Evolutionary conservation across 768 basidiomycete genomes (phyloP), one percentile per base, ranked within the genome.

Genomic region (Dentipellis fragilis): DNA sequence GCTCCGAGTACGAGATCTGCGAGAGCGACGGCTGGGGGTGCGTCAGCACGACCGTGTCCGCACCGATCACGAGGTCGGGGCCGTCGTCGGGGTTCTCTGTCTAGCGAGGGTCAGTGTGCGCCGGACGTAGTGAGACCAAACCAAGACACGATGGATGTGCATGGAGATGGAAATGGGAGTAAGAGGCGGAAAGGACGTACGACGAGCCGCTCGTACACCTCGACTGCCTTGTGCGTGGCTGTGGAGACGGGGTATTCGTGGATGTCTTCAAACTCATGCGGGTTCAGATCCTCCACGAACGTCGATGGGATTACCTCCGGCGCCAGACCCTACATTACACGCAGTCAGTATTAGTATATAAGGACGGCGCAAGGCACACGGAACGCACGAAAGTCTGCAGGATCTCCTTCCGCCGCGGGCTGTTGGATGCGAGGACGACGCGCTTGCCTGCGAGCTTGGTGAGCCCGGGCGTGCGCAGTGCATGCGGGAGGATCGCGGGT

Each of bases 31-130:
- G 82, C 51, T 80, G 75, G 0, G 80, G 76, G 62, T 87, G 88
- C 4, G 85, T 87, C 42, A 99, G 73, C n/a, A 98, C 93, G 12
- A 99, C 84, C 0, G 96, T 98, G 67, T 99, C 96, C 59, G 95
- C 96, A 36, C 79, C 81, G 56, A 91, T 89, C 35, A 93, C 89
- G 12, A 93, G 75, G 68, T 90, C 88, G 0, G 89, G 85, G 0
- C 83, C 72, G 62, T 89, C 80, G 5, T 87, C 84, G 1, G 83
- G 80, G 53, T 84, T 69, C 37, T 79, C 71, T 23, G 56, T 65
- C 79, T 83, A 57, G 29, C 2, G 63, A 52, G 23, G 29, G 29
- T 29, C 14, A 57, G 29, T 5, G n/a, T 3, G 29, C 29, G 29
- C 29, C 29, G 29, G 3, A 29, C 29, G 6, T 3, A 29, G 6